These are phyloP conservation scores for Prunus fruticosa DNA, from an alignment of 306 rosid species.

Conservation along the genomic window DNA sequence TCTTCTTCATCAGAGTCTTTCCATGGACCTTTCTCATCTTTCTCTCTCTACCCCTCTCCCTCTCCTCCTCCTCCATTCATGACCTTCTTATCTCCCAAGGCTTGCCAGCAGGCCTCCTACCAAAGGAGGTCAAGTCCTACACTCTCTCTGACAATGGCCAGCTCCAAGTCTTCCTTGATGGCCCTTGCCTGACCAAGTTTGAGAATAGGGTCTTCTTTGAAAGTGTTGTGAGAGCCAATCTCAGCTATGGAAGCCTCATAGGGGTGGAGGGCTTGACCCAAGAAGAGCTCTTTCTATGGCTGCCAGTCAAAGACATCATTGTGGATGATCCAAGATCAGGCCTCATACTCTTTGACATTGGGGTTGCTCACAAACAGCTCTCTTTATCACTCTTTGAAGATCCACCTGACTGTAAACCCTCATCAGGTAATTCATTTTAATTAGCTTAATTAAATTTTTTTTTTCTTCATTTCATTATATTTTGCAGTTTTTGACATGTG, in stretches of 20 bases:
- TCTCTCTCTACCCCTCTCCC: slow-evolving; percentile 30
- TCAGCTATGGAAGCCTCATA: slow-evolving; percentile 77
- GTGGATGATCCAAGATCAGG: slow-evolving; percentile 82
- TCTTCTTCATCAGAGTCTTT: slow-evolving; percentile 11
- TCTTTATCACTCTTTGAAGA: slow-evolving; percentile 86
- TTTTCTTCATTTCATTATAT: not conserved
- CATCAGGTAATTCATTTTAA: slow-evolving; percentile 38
- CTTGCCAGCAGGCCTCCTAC: slow-evolving; percentile 77
- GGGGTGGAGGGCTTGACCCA: slow-evolving; percentile 79
- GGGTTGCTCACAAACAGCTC: slow-evolving; percentile 77
- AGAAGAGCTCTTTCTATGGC: slow-evolving; percentile 86
- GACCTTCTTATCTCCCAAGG: slow-evolving; percentile 80
- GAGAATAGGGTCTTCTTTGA: slow-evolving; percentile 76
- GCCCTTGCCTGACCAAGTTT: slow-evolving; percentile 75
- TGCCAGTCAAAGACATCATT: slow-evolving; percentile 80
- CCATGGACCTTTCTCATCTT: slow-evolving; percentile 10
- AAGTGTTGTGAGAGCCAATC: slow-evolving; percentile 66
- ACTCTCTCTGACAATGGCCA: slow-evolving; percentile 53
- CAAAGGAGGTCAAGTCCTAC: slow-evolving; percentile 69
- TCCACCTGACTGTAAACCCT: slow-evolving; percentile 77
- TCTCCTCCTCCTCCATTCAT: slow-evolving; percentile 48
- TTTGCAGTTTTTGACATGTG: slow-evolving; percentile 21
- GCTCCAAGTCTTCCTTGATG: slow-evolving; percentile 68
- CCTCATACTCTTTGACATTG: slow-evolving; percentile 76
- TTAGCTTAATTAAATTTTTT: not conserved